Evolutionary conservation across 2,329 filamentous ascomycete species (phyloP).

Genomic region (Emmonsiellopsis sp.): DNA sequence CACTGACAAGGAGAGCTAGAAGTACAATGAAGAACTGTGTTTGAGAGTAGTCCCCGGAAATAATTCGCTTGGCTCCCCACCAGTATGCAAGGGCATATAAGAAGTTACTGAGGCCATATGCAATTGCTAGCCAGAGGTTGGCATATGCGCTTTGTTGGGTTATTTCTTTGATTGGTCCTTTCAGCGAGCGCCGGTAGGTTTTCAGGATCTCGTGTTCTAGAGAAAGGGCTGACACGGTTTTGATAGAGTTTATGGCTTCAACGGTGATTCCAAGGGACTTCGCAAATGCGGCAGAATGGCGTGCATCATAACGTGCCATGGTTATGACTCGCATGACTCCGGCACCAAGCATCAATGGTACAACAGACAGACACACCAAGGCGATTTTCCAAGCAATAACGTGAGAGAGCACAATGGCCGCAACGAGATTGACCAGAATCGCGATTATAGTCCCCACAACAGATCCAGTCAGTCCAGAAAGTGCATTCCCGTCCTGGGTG

Average conservation of each 20-base stretch:
- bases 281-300: conserved; percentile 43
- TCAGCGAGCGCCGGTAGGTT: conserved; percentile 38
- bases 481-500: conserved; percentile 57
- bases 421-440: conserved; percentile 58
- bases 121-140: conserved; percentile 38
- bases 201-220: conserved; percentile 42
- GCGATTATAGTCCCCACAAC: conserved; percentile 62
- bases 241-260: conserved; percentile 45
- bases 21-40: conserved; percentile 68
- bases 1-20: conserved; percentile 61
- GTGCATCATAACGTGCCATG: conserved; percentile 50
- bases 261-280: conserved; percentile 43
- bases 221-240: conserved; percentile 43
- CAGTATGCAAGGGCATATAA: conserved; percentile 70
- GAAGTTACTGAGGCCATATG: conserved; percentile 48
- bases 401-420: conserved; percentile 59
- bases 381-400: conserved; percentile 70
- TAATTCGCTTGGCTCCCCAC: conserved; percentile 67
- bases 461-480: conserved; percentile 61
- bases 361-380: conserved; percentile 58
- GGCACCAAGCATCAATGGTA: conserved; percentile 59
- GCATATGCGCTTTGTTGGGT: conserved; percentile 40
- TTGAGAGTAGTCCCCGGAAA: conserved; percentile 55
- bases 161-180: conserved; percentile 41
- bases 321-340: conserved; percentile 60